Evolutionary conservation across 495 filamentous ascomycete genomes (phyloP).

Genomic region (Annulohypoxylon stygium): DNA sequence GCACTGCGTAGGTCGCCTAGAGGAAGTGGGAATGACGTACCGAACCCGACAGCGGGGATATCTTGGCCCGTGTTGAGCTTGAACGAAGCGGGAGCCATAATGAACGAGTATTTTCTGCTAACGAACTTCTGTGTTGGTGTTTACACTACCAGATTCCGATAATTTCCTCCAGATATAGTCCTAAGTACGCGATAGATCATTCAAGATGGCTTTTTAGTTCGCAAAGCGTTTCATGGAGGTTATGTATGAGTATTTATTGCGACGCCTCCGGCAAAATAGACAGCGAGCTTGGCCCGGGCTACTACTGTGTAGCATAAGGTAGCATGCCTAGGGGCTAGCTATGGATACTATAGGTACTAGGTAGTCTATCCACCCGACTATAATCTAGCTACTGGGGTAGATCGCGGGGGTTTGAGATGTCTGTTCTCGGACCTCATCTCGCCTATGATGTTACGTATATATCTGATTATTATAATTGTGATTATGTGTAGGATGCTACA

Average conservation of each 20-base stretch:
- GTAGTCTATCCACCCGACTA: slow-evolving; percentile 19
- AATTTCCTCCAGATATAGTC: background rate
- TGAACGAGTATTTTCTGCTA: slow-evolving; percentile 27
- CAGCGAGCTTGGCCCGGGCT: slow-evolving; percentile 29
- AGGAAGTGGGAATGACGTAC: slow-evolving; percentile 56
- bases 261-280: slow-evolving; percentile 48
- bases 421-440: background rate
- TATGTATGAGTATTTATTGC: slow-evolving; percentile 38
- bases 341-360: background rate
- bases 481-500: background rate
- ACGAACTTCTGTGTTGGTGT: background rate
- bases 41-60: slow-evolving; percentile 82
- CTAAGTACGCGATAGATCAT: slow-evolving; percentile 2
- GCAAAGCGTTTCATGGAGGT: slow-evolving; percentile 14
- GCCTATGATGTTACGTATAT: background rate
- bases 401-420: slow-evolving; percentile 6
- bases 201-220: slow-evolving; percentile 11
- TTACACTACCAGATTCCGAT: background rate
- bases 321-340: slow-evolving; percentile 29
- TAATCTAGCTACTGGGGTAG: slow-evolving; percentile 18
- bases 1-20: background rate
- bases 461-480: background rate
- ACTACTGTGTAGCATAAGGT: slow-evolving; percentile 16
- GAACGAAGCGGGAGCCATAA: slow-evolving; percentile 66
- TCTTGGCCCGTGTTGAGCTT: slow-evolving; percentile 81